Percentiles rank a stretch among this genome's conserved stretches.
Evolutionary conservation across 2,329 filamentous ascomycete genomes (phyloP).

Genomic region (Clarireedia monteithiana): DNA sequence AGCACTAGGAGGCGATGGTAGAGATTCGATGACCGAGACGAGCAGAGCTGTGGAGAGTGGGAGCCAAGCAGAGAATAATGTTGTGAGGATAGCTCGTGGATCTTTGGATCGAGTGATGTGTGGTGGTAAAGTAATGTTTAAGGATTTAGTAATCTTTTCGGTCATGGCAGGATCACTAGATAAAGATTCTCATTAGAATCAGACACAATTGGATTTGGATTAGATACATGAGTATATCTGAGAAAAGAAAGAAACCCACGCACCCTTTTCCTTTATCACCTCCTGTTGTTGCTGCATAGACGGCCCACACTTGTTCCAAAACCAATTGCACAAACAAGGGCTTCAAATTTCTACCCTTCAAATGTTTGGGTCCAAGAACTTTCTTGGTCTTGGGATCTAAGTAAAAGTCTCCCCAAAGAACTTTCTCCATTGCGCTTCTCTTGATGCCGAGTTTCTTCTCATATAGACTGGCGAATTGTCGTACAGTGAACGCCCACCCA

Average conservation of each 20-base stretch:
- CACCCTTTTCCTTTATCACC: constrained; percentile 75
- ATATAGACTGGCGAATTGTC: constrained; percentile 88
- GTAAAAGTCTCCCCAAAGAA: constrained; percentile 95
- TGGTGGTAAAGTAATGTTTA: constrained; percentile 75
- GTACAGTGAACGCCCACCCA: constrained; percentile 97
- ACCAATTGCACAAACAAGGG: constrained; percentile 98
- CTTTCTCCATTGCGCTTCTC: constrained; percentile 77
- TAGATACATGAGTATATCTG: constrained; percentile 25
- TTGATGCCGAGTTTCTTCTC: constrained; percentile 98
- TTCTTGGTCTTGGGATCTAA: constrained; percentile 96
- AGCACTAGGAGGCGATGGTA: constrained; percentile 75
- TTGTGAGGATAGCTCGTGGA: constrained; percentile 72
- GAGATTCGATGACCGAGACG: constrained; percentile 86
- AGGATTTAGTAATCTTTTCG: constrained; percentile 91
- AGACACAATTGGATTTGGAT: constrained; percentile 8
- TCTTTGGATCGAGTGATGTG: constrained; percentile 81
- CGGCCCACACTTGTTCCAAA: constrained; percentile 90
- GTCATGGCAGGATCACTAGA: constrained; percentile 66
- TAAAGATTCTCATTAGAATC: constrained; percentile 24
- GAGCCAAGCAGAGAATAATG: constrained; percentile 83
- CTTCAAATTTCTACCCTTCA: constrained; percentile 86
- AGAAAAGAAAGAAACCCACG: constrained; percentile 35
- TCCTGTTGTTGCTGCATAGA: constrained; percentile 84
- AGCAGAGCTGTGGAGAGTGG: constrained; percentile 87
- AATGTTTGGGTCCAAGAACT: constrained; percentile 79